These are phyloP conservation scores for Malus sieversii DNA, from an alignment of 306 rosid genomes.

Conservation along the genomic window DNA sequence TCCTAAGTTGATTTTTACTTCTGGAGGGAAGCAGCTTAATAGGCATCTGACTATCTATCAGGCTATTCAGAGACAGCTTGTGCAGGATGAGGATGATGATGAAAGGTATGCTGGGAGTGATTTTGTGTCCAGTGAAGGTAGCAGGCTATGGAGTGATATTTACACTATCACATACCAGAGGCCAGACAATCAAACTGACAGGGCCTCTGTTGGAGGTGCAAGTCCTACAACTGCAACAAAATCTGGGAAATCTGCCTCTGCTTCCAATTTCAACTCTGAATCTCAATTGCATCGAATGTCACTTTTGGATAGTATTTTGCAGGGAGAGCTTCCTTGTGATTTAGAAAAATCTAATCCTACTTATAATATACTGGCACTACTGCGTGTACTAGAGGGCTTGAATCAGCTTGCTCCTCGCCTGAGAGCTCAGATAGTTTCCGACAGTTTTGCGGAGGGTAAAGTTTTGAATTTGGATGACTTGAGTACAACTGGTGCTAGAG, in stretches of 20 bases:
- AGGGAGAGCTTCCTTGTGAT: slow-evolving; percentile 94
- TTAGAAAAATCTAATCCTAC: slow-evolving; percentile 86
- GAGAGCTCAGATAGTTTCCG: slow-evolving; percentile 62
- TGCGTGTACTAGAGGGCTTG: slow-evolving; percentile 92
- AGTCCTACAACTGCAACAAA: slow-evolving; percentile 46
- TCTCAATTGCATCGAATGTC: slow-evolving; percentile 55
- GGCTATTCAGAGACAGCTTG: slow-evolving; percentile 92
- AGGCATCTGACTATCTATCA: slow-evolving; percentile 93
- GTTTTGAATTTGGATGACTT: slow-evolving; percentile 54
- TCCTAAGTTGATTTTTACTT: slow-evolving; percentile 69
- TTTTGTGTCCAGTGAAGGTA: slow-evolving; percentile 72
- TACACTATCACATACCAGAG: slow-evolving; percentile 85
- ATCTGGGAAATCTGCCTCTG: slow-evolving; percentile 53
- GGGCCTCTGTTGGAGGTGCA: slow-evolving; percentile 58
- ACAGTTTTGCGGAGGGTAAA: slow-evolving; percentile 69
- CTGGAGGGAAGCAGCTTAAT: slow-evolving; percentile 90
- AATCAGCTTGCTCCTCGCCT: slow-evolving; percentile 91
- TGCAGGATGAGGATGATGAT: slow-evolving; percentile 90
- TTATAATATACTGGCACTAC: slow-evolving; percentile 67
- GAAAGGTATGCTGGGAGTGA: slow-evolving; percentile 82
- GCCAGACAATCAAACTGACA: slow-evolving; percentile 68
- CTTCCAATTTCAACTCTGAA: slow-evolving; percentile 51
- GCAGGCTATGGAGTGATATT: slow-evolving; percentile 95
- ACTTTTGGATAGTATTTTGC: slow-evolving; percentile 85
- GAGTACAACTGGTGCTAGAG: slow-evolving; percentile 48